Evolutionary conservation across 2,329 filamentous ascomycete genomes (phyloP), one percentile per base, ranked within the genome.

Genomic region (Keithomyces neogunnii): DNA sequence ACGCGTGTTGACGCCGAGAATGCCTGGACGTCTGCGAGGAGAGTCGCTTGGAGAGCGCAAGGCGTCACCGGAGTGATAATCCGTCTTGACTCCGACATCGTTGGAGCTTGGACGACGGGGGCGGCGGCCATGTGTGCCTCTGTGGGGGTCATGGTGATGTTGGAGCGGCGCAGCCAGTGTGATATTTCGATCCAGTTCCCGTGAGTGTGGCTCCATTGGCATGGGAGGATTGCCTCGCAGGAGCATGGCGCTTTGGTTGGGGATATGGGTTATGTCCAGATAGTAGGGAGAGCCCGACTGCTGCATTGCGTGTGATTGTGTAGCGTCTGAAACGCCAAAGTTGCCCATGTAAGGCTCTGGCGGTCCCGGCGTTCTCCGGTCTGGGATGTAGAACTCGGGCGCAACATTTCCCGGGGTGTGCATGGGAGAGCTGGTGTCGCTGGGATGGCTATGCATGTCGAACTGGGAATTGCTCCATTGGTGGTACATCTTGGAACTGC

Each of bases 391-490:
- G 48, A 66, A 69, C 26, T 71, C 67, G 5, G 59, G 53, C 43
- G 68, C 55, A 13, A 64, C 61, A 19, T 66, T 60, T 11, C 67
- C 59, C n/a, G 70, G 66, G 38, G 70, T 61, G 31, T 68, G 58
- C 66, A 77, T 71, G 5, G 75, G 73, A n/a, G 74, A 75, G 28
- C 68, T 68, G 26, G 69, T 63, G 49, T 75, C 71, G 52, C 68
- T 72, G 32, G 65, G 65, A 29, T 69, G 63, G 47, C 69, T 63
- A 55, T 66, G 68, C 50, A 76, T 63, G 39, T 72, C 68, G 57
- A 76, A 75, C 33, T 58, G 53, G 28, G 31, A 26, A 50, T 67
- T 52, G 55, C 60, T 60, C 69, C 71, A 77, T 33, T 65, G 60
- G 31, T 64, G 60, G 51, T 73, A 74, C 67, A 77, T 71, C 49